Evolutionary conservation across 164 flowering plant genomes (phyloP), one percentile per base, ranked within the genome.

Genomic region (Amborella trichopoda): DNA sequence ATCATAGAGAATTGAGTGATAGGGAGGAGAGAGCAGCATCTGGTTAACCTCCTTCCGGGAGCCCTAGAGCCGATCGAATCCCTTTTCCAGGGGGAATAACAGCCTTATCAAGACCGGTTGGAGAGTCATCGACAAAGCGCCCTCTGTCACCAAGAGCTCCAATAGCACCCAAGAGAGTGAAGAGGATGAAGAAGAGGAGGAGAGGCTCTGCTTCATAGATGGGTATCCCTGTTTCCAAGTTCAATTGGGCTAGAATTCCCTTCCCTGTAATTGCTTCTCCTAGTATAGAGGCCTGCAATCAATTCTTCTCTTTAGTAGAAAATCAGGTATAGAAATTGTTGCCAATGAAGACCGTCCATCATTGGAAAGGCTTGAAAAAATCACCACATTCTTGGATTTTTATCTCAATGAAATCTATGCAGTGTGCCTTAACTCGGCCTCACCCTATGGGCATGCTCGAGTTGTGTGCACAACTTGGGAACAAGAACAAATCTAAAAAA

Each of bases 101-200:
- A 0, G 95, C 91, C 57, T 52, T 54, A 0, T 72, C 93, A 11
- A 85, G 65, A 1, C 95, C 94, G 1, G 87, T 48, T 3, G 95
- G 65, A 40, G 80, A 64, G 13, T 90, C 98, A 40, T 91, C 98
- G 5, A 91, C 87, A 49, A 91, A 91, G 25, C 58, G 55, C 4
- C 98, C 98, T 28, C 98, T 69, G 58, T 91, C 98, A 22, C 98
- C 98, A 33, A 91, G 40, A 10, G 90, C 98, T 53, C 98, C 98
- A 14, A 90, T 90, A 37, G 98, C 95, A 61, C 98, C 98, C 5
- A 90, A 77, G 30, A 90, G 70, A 10, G 90, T 90, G 56, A 90
- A 90, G 8, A 90, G 75, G 66, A 90, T 90, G 80, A 90, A 90
- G 74, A 90, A 90, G 52, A 90, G 81, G 37, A 90, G 84, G 18